Evolutionary conservation across 306 rosid species (phyloP).

Genomic region (Glycine soja): DNA sequence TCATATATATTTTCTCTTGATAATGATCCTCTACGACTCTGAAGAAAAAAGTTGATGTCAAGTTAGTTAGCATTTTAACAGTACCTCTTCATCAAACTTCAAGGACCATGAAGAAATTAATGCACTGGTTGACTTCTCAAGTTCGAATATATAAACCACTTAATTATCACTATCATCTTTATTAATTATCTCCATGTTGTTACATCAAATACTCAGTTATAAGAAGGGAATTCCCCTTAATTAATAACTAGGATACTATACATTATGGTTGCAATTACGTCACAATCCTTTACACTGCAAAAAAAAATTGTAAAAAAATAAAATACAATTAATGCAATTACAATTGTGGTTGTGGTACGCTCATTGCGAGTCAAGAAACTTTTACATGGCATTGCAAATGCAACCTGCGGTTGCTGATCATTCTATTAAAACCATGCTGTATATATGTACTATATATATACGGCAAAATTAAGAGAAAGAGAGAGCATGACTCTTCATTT

Average conservation of each 20-base stretch:
- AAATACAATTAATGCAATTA: too few relatives aligned
- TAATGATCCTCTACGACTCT: background rate
- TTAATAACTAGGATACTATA: background rate
- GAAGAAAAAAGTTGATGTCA: background rate
- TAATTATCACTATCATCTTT: background rate
- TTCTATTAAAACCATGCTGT: background rate
- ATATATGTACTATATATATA: background rate
- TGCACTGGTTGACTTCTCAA: conserved; percentile 17
- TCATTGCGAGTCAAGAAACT: background rate
- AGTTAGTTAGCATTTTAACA: background rate
- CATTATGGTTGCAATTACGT: background rate
- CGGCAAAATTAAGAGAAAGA: background rate
- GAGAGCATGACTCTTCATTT: background rate
- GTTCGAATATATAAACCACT: background rate
- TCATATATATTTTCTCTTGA: background rate
- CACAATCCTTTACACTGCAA: too few relatives aligned
- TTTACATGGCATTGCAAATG: background rate
- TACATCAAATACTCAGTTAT: background rate
- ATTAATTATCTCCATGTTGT: background rate
- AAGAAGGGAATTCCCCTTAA: background rate
- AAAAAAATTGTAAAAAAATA: background rate
- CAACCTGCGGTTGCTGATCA: too few relatives aligned
- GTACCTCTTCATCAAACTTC: conserved; percentile 11
- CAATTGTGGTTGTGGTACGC: background rate
- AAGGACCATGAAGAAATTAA: background rate